These are phyloP conservation scores for Penicillium bialowiezense DNA, from an alignment of 495 filamentous ascomycete genomes.

Conservation along the genomic window DNA sequence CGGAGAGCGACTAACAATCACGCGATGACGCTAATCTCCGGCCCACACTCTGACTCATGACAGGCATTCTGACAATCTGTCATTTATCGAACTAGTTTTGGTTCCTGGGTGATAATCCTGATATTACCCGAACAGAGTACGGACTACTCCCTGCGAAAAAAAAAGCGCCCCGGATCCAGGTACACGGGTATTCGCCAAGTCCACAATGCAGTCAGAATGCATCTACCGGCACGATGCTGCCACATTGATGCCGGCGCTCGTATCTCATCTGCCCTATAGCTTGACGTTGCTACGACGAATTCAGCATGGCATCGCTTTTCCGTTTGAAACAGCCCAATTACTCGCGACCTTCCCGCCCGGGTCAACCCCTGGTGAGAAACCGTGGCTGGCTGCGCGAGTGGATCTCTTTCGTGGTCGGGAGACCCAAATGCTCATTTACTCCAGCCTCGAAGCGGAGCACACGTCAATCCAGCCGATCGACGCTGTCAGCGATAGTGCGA, in stretches of 20 bases:
- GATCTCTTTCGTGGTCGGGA: slow-evolving; percentile 56
- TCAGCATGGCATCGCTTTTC: slow-evolving; percentile 46
- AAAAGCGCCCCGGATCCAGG: slow-evolving; percentile 7
- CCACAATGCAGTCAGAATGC: background rate
- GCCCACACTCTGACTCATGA: slow-evolving; percentile 2
- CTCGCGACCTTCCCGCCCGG: slow-evolving; percentile 37
- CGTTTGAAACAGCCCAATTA: slow-evolving; percentile 38
- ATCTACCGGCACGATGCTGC: slow-evolving; percentile 39
- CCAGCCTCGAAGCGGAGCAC: slow-evolving; percentile 46
- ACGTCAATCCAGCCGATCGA: slow-evolving; percentile 21
- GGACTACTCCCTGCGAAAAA: background rate
- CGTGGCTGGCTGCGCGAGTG: slow-evolving; percentile 53
- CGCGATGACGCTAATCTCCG: background rate
- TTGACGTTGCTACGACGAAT: slow-evolving; percentile 56
- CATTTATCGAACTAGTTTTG: slow-evolving; percentile 2
- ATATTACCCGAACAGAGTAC: slow-evolving; percentile 5
- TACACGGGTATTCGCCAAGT: slow-evolving; percentile 1
- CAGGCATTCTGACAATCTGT: slow-evolving; percentile 12
- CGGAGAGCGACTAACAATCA: background rate
- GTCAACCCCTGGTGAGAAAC: slow-evolving; percentile 16
- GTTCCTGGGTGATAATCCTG: too few relatives aligned
- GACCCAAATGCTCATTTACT: slow-evolving; percentile 61
- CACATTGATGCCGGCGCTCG: slow-evolving; percentile 42
- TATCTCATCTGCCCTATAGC: slow-evolving; percentile 51
- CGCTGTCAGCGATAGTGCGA: slow-evolving; percentile 7